Evolutionary conservation across 306 rosid genomes (phyloP).

Genomic region (Hippophae rhamnoides): DNA sequence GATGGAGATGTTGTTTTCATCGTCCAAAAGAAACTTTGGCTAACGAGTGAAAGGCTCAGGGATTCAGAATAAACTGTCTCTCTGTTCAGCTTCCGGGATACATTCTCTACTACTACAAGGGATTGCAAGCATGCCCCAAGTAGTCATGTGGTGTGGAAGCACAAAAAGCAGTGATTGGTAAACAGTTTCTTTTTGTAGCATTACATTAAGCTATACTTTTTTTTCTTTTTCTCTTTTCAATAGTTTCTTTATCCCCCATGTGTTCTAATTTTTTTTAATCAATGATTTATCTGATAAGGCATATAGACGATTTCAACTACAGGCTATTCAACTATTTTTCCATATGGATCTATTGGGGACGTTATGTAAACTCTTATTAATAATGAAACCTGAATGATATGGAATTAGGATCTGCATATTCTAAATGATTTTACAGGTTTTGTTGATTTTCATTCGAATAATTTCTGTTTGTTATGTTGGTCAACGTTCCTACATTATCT

Average conservation of each 20-base stretch:
- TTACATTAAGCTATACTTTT: constrained; percentile 23
- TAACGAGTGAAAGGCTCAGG: constrained; percentile 56
- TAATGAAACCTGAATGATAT: constrained; percentile 19
- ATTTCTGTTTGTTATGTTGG: no score
- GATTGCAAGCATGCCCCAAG: constrained; percentile 33
- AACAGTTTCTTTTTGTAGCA: constrained; percentile 36
- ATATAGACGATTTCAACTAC: constrained; percentile 28
- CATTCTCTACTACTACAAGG: constrained; percentile 36
- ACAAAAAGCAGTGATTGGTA: constrained; percentile 23
- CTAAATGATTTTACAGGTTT: not conserved
- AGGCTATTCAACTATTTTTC: constrained; percentile 26
- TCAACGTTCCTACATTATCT: no score
- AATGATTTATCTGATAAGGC: constrained; percentile 29
- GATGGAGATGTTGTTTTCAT: constrained; percentile 52
- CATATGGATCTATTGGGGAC: constrained; percentile 21
- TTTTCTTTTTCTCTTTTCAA: constrained; percentile 14
- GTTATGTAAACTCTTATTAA: constrained; percentile 32
- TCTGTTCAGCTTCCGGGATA: constrained; percentile 14
- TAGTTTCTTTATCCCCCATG: constrained; percentile 5
- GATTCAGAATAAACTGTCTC: constrained; percentile 42
- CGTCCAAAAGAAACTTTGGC: constrained; percentile 84
- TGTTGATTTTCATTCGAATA: no score
- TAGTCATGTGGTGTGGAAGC: not conserved
- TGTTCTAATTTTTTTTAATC: constrained; percentile 15
- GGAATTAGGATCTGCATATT: not conserved